These are phyloP conservation scores for Mucor circinelloides DNA, from an alignment of 371 early-diverging fungal genomes.

Conservation along the genomic window DNA sequence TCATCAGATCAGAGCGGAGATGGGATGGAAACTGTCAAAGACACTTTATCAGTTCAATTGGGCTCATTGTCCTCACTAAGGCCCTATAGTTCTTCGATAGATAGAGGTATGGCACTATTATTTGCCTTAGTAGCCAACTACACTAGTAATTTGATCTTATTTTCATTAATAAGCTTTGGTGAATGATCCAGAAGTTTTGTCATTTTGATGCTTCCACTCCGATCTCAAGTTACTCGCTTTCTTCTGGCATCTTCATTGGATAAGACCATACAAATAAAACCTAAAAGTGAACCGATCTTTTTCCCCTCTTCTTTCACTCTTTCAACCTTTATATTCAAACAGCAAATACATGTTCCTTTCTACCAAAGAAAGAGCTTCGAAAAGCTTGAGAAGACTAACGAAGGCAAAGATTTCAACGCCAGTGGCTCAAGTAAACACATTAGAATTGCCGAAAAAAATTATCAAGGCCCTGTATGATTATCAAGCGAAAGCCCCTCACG, in stretches of 20 bases:
- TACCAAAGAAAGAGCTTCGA: conserved; percentile 43
- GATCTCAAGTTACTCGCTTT: neutral
- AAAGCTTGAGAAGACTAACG: conserved; percentile 35
- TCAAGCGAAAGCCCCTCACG: conserved; percentile 61
- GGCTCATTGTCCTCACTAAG: neutral
- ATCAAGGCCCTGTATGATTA: conserved; percentile 83
- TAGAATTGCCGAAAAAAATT: conserved; percentile 74
- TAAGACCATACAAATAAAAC: neutral
- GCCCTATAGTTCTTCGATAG: neutral
- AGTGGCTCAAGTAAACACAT: conserved; percentile 22
- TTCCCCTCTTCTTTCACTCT: conserved; percentile 2
- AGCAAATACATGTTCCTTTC: conserved; percentile 30
- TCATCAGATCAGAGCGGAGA: neutral
- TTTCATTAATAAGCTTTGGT: neutral
- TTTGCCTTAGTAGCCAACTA: neutral
- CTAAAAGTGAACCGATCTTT: conserved; percentile 1
- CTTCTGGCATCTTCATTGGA: neutral
- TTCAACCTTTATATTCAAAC: neutral
- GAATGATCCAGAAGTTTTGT: neutral
- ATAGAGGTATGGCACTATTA: neutral
- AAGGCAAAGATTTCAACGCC: conserved; percentile 54
- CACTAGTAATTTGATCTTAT: neutral
- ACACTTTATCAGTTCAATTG: neutral
- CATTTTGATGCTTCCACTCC: neutral
- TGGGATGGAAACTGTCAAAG: neutral